Conservation (phyloP, 164 flowering plant species). For the Magnolia sinica region DNA sequence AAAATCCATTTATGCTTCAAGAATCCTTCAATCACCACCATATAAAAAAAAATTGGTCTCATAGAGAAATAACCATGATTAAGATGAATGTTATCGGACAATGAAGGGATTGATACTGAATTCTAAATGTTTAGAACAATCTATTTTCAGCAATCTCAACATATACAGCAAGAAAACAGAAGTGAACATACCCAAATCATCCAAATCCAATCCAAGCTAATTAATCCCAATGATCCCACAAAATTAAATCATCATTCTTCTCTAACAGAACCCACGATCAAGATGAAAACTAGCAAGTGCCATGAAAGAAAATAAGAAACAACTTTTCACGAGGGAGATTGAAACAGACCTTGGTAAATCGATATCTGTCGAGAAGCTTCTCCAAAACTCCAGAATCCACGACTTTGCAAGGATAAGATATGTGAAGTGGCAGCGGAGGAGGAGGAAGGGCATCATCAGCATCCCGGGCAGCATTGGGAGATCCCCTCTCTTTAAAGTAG, state of each 20-base stretch:
- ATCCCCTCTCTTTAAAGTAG: constrained; percentile 22
- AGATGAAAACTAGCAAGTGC: no score
- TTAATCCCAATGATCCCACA: no score
- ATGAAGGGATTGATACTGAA: no score
- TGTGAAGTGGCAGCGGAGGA: neutral
- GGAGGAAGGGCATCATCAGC: no score
- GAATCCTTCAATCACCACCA: no score
- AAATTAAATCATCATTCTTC: no score
- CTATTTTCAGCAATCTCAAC: neutral
- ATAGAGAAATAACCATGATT: no score
- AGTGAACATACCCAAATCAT: neutral
- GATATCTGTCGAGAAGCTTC: neutral
- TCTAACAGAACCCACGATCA: no score
- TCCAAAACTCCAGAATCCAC: neutral
- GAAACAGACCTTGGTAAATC: neutral
- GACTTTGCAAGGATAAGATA: neutral
- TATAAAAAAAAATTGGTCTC: no score
- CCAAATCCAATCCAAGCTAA: neutral
- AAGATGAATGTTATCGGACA: no score
- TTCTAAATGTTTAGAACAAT: no score
- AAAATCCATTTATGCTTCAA: neutral
- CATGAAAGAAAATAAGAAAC: neutral
- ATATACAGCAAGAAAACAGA: neutral
- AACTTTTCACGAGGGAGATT: neutral
- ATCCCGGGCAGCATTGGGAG: neutral